These are phyloP conservation scores for Escallonia herrerae DNA, from an alignment of 129 eudicot species.

Conservation along the genomic window DNA sequence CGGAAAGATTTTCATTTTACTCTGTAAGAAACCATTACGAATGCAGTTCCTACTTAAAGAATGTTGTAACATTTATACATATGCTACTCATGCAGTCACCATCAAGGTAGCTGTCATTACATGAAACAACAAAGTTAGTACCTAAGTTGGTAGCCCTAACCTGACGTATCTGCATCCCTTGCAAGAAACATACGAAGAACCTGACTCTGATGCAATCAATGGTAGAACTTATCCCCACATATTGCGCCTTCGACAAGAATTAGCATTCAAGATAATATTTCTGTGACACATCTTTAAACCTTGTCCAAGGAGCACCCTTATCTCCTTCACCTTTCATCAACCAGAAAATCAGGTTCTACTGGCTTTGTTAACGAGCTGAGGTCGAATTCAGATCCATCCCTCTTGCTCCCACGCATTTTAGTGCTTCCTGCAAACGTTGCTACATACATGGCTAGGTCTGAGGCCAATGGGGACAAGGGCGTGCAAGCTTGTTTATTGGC, in stretches of 20 bases:
- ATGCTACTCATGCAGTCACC: too few relatives aligned
- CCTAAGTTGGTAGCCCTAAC: too few relatives aligned
- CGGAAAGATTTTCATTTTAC: too few relatives aligned
- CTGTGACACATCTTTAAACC: too few relatives aligned
- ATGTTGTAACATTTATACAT: too few relatives aligned
- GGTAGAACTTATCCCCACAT: neutral
- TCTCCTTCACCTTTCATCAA: constrained; percentile 17
- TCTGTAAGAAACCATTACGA: too few relatives aligned
- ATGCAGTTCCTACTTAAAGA: too few relatives aligned
- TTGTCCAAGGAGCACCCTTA: neutral
- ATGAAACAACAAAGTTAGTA: too few relatives aligned
- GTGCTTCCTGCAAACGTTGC: constrained; percentile 14
- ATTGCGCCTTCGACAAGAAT: neutral
- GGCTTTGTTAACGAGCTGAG: constrained; percentile 46
- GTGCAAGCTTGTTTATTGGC: constrained; percentile 10
- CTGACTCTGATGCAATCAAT: too few relatives aligned
- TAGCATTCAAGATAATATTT: neutral
- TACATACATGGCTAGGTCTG: constrained; percentile 27
- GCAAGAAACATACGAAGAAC: too few relatives aligned
- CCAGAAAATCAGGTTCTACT: constrained; percentile 55
- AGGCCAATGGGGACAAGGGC: constrained; percentile 15
- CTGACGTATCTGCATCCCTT: too few relatives aligned
- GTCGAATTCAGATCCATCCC: constrained; percentile 25
- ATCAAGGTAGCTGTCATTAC: too few relatives aligned
- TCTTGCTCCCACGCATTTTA: constrained; percentile 23